These are phyloP conservation scores for Lactarius psammicola DNA, from an alignment of 768 basidiomycete genomes.

Conservation along the genomic window DNA sequence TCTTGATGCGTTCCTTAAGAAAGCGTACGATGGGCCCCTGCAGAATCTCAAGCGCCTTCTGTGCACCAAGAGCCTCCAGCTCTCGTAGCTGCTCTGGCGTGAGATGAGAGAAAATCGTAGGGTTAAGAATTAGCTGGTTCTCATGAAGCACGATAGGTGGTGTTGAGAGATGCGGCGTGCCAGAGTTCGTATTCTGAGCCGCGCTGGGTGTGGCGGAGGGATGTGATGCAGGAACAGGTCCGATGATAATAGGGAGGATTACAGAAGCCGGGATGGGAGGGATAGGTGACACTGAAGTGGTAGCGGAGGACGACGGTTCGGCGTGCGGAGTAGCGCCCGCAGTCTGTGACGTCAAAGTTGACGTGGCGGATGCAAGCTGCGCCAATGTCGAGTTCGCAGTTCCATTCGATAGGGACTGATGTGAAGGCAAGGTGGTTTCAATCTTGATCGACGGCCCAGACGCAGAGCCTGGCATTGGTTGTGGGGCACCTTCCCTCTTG, in stretches of 20 bases:
- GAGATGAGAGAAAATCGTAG: constrained; percentile 77
- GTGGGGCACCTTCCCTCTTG: constrained; percentile 38
- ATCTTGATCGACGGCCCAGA: constrained; percentile 30
- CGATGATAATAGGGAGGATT: constrained; percentile 73
- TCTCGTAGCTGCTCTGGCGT: constrained; percentile 69
- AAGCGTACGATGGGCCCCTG: constrained; percentile 84
- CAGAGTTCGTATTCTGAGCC: constrained; percentile 37
- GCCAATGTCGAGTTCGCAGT: neutral
- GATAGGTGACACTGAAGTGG: constrained; percentile 19
- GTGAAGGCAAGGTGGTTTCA: constrained; percentile 27
- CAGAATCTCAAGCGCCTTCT: constrained; percentile 75
- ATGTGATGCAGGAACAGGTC: constrained; percentile 65
- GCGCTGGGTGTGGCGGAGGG: constrained; percentile 49
- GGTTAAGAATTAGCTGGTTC: constrained; percentile 80
- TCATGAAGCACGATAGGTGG: constrained; percentile 81
- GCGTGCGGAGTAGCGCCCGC: neutral
- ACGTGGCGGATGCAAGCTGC: constrained; percentile 23
- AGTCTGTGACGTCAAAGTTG: constrained; percentile 26
- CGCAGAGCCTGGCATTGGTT: constrained; percentile 17
- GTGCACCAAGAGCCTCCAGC: constrained; percentile 76
- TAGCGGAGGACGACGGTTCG: constrained; percentile 10
- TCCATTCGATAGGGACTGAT: constrained; percentile 31
- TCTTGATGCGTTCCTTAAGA: constrained; percentile 68
- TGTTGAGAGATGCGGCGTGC: constrained; percentile 40
- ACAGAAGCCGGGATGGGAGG: constrained; percentile 44